Evolutionary conservation across 2,329 filamentous ascomycete species (phyloP).

Genomic region (Paecilomyces fulvus): DNA sequence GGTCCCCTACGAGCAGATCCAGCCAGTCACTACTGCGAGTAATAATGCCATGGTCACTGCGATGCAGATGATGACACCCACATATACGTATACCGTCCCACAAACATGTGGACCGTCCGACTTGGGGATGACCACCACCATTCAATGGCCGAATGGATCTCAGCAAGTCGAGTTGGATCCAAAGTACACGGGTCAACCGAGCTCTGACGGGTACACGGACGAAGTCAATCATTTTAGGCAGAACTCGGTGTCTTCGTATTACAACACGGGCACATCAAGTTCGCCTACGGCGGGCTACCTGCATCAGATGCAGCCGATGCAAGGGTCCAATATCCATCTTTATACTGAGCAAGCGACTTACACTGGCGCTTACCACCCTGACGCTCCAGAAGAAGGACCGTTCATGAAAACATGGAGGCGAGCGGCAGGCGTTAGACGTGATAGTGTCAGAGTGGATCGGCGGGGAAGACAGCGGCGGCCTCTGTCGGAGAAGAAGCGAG

Average conservation of each 20-base stretch:
- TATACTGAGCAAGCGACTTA: conserved; percentile 11
- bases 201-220: not conserved
- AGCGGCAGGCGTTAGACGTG: conserved; percentile 9
- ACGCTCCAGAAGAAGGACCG: not conserved
- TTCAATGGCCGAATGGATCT: conserved; percentile 16
- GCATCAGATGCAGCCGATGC: conserved; percentile 17
- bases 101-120: conserved; percentile 16
- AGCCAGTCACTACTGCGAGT: not conserved
- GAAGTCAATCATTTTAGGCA: conserved; percentile 10
- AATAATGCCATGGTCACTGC: conserved; percentile 15
- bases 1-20: not conserved
- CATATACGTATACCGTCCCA: conserved; percentile 20
- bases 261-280: conserved; percentile 16
- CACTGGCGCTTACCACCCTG: conserved; percentile 10
- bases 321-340: conserved; percentile 13
- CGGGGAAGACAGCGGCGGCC: conserved; percentile 11
- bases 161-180: conserved; percentile 13
- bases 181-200: conserved; percentile 2
- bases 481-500: conserved; percentile 8
- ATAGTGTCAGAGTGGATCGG: conserved; percentile 11
- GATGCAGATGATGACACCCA: conserved; percentile 16
- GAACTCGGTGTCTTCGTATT: conserved; percentile 14
- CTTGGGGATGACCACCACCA: conserved; percentile 13
- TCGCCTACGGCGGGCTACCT: conserved; percentile 15
- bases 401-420: conserved; percentile 20